Conservation (phyloP, 805 yeast species). For the Cyberlindnera petersonii region DNA sequence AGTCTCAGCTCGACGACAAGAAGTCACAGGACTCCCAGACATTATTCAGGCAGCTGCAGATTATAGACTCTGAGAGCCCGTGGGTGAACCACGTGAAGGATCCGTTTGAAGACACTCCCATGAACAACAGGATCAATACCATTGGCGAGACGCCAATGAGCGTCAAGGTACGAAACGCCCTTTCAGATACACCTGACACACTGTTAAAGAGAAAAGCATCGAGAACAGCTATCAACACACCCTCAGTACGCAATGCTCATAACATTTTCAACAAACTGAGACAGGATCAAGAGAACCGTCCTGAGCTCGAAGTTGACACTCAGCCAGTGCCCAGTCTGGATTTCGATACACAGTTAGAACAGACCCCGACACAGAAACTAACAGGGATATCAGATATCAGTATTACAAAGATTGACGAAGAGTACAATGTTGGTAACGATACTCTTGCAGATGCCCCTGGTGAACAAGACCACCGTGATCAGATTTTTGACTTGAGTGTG, state of each 20-base stretch:
- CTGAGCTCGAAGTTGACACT: slow-evolving; percentile 21
- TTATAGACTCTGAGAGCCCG: slow-evolving; percentile 20
- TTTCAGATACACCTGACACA: slow-evolving; percentile 20
- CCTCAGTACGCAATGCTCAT: slow-evolving; percentile 11
- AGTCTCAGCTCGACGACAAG: neutral
- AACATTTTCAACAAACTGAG: slow-evolving; percentile 21
- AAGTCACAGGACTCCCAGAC: slow-evolving; percentile 16
- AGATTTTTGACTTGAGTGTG: slow-evolving; percentile 3
- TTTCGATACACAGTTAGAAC: slow-evolving; percentile 13
- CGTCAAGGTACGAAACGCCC: slow-evolving; percentile 8
- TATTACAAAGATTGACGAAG: neutral
- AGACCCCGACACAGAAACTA: slow-evolving; percentile 7
- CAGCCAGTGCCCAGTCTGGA: slow-evolving; percentile 20
- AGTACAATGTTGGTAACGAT: slow-evolving; percentile 5
- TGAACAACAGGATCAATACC: slow-evolving; percentile 6
- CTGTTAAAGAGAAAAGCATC: neutral
- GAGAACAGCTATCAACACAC: slow-evolving; percentile 8
- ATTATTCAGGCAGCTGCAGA: slow-evolving; percentile 18
- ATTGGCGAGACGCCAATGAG: slow-evolving; percentile 14
- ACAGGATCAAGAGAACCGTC: slow-evolving; percentile 16
- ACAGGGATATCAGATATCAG: neutral
- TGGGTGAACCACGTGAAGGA: slow-evolving; percentile 31
- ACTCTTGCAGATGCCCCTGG: slow-evolving; percentile 8
- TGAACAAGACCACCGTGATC: neutral
- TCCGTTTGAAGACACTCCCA: slow-evolving; percentile 35